Percentiles rank a stretch among this genome's conserved stretches.
phyloP scores from a whole-genome alignment of 2,329 filamentous ascomycete species.

The Fusarium gaditjirri region DNA sequence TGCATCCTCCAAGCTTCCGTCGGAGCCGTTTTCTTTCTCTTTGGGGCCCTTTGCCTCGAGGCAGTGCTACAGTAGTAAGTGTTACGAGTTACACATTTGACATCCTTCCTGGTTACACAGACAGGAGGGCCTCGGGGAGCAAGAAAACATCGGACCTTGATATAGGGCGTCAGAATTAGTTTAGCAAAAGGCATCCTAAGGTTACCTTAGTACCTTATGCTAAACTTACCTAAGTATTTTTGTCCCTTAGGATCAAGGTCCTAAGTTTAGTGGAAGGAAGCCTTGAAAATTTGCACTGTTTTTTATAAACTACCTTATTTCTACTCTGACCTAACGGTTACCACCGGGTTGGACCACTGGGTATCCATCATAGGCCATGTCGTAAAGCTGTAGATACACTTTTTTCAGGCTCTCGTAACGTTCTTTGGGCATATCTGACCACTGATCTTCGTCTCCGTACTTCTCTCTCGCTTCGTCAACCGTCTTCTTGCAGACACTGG shows the following conservation, averaged over 20 bases:
- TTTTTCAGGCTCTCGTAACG: background rate
- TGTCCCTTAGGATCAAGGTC: no score
- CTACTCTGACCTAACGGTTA: no score
- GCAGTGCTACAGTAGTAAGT: background rate
- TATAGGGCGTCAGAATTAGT: no score
- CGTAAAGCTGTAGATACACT: fast-evolving
- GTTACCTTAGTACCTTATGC: no score
- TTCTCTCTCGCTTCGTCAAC: background rate
- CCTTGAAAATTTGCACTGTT: no score
- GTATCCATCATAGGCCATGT: background rate
- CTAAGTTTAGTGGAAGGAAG: no score
- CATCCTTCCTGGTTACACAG: background rate
- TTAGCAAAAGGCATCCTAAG: no score
- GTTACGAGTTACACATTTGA: background rate
- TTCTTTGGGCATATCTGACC: background rate
- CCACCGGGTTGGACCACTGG: no score
- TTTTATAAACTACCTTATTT: no score
- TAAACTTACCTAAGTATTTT: no score
- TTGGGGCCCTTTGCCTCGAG: background rate
- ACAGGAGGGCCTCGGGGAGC: no score
- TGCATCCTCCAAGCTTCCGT: background rate
- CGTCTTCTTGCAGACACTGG: background rate
- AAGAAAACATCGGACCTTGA: no score
- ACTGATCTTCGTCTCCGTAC: background rate
- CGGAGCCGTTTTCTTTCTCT: background rate